Evolutionary conservation across 2,329 filamentous ascomycete genomes (phyloP), one percentile per base, ranked within the genome.

Genomic region (Aspergillus oerlinghausenensis): DNA sequence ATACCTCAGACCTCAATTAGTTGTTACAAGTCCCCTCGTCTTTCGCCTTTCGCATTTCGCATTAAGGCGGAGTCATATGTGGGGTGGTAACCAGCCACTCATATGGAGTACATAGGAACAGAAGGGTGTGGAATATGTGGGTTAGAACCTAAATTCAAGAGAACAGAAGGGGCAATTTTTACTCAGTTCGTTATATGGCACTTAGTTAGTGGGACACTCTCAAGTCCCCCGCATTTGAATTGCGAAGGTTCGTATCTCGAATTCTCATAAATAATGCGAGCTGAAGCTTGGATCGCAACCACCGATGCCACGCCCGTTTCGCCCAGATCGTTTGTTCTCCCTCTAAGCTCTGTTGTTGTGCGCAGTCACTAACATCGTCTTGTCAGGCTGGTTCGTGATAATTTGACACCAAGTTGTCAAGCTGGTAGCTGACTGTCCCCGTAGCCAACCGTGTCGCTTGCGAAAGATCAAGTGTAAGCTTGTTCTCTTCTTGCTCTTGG

Each of bases 391-490:
- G 32, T 38, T 38, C 14, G 32, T 17, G 5, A 17, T 14, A 17
- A 1, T 3, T 17, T 17, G 32, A 38, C 2, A 7, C 32, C 32
- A 38, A 38, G 32, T 6, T n/a, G 32, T 38, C 32, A 17, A 17
- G 5, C 32, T 7, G 32, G 3, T 7, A 38, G 32, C 32, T 38
- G 32, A 38, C 32, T 38, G 14, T 17, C 1, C 32, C 5, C 17
- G 32, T 32, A 58, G 56, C 43, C 43, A 58, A 28, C 17, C 35
- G 25, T 58, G 56, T 28, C 52, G 56, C n/a, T 49, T 17, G 26
- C 50, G 56, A 38, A 58, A 55, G 26, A 17, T 58, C 10, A 55
- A 55, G 38, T 58, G 56, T 58, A 25, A 47, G 40, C 21, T n/a
- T 2, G 49, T 3, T 10, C 11, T 38, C 17, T 2, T 7, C 14